Conservation (phyloP, 164 flowering plant species). For the Tinospora cordifolia region DNA sequence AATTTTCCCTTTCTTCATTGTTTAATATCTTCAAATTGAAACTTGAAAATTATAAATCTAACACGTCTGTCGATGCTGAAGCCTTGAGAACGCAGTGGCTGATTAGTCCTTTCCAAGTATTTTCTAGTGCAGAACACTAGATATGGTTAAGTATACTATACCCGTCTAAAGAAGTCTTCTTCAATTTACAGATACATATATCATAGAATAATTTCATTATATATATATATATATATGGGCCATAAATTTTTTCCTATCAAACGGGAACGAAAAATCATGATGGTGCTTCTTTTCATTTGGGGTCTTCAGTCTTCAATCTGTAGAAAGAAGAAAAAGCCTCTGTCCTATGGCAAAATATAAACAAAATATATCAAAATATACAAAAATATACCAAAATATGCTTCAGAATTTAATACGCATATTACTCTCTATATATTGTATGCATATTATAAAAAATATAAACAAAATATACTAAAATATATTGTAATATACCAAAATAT, state of each 20-base stretch:
- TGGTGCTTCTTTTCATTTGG: conserved; percentile 5
- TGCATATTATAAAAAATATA: too few species aligned
- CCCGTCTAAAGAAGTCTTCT: background rate
- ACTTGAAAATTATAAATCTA: background rate
- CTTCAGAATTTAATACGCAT: too few species aligned
- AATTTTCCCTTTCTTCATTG: background rate
- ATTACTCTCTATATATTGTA: too few species aligned
- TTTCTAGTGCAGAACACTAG: background rate
- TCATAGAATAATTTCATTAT: background rate
- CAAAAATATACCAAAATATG: too few species aligned
- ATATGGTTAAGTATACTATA: background rate
- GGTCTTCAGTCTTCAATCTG: background rate
- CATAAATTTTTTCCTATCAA: conserved; percentile 5
- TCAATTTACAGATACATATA: background rate
- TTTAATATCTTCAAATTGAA: background rate
- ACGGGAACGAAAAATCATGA: background rate
- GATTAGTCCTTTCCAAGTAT: background rate
- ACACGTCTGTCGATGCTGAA: background rate
- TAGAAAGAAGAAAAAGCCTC: background rate
- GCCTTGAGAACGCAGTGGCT: background rate
- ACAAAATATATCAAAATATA: too few species aligned
- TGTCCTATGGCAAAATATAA: too few species aligned
- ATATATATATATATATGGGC: conserved; percentile 6
- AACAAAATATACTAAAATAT: too few species aligned
- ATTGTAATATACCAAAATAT: too few species aligned